Percentiles rank a stretch among this genome's conserved stretches.
Conservation (phyloP, 169 alveolate genomes). For the Plasmodium vinckei region DNA sequence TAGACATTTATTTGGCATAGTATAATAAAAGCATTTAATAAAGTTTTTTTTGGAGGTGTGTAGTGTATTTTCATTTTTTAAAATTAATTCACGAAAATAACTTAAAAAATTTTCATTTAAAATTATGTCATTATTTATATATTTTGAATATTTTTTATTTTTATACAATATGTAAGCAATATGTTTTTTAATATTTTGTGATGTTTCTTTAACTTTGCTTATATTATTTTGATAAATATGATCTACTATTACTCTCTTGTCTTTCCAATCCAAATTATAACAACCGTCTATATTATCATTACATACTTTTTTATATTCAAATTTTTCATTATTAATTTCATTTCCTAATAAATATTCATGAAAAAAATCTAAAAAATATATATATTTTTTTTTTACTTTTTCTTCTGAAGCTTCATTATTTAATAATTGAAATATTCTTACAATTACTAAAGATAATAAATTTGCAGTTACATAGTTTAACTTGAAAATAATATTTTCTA, state of each 20-base stretch:
- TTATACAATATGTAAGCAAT: conserved; percentile 57
- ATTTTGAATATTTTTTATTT: conserved; percentile 25
- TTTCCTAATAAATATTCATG: conserved; percentile 55
- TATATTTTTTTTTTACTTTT: conserved; percentile 16
- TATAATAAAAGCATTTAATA: conserved; percentile 23
- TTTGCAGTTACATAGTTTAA: conserved; percentile 18
- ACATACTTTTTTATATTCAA: not conserved
- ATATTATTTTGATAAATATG: conserved; percentile 18
- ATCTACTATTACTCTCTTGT: conserved; percentile 30
- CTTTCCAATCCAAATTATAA: conserved; percentile 13
- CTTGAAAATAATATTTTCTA: conserved; percentile 42
- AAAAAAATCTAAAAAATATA: conserved; percentile 34
- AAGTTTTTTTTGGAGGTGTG: not conserved
- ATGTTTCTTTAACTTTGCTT: conserved; percentile 3
- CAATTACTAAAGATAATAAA: conserved; percentile 34
- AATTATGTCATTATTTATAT: conserved; percentile 33
- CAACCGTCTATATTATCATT: conserved; percentile 4
- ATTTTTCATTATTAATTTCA: conserved; percentile 19
- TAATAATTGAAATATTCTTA: conserved; percentile 13
- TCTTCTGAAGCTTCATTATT: conserved; percentile 34
- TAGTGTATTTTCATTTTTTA: not conserved
- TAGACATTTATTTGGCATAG: conserved; percentile 43
- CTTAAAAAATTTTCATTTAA: conserved; percentile 30
- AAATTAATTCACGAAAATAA: conserved; percentile 1
- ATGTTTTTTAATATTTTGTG: conserved; percentile 36